These are phyloP conservation scores for Syncephalastrum contaminatum DNA, from an alignment of 371 early-diverging fungal species.

Conservation along the genomic window DNA sequence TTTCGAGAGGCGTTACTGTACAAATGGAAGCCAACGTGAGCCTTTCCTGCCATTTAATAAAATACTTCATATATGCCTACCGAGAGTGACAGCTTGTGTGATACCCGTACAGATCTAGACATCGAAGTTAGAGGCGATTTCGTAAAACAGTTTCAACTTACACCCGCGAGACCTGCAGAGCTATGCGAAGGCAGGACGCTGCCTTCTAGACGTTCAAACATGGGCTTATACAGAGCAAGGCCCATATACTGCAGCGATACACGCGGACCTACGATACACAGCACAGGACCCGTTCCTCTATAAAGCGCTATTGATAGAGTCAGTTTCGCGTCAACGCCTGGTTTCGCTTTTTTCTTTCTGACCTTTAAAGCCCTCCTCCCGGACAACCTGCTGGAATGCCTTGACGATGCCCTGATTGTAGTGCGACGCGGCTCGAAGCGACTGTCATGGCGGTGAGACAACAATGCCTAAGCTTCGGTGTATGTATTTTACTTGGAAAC, in stretches of 20 bases:
- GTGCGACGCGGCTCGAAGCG: constrained; percentile 28
- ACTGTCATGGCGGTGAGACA: constrained; percentile 6
- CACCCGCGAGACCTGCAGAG: constrained; percentile 52
- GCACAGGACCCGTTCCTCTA: constrained; percentile 47
- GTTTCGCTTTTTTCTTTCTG: background rate
- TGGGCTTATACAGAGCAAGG: constrained; percentile 50
- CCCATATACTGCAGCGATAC: constrained; percentile 52
- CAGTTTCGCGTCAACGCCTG: background rate
- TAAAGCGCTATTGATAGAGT: constrained; percentile 32
- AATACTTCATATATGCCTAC: constrained; percentile 19
- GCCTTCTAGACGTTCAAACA: constrained; percentile 50
- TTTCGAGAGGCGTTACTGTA: constrained; percentile 51
- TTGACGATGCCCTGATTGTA: constrained; percentile 36
- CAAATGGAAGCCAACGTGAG: constrained; percentile 1
- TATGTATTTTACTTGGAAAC: constrained; percentile 32
- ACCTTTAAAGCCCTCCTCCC: constrained; percentile 7
- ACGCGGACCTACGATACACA: constrained; percentile 53
- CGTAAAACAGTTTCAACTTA: constrained; percentile 15
- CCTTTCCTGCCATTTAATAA: background rate
- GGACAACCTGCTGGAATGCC: constrained; percentile 24
- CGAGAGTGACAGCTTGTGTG: constrained; percentile 50
- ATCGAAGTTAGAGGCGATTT: background rate
- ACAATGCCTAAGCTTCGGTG: background rate
- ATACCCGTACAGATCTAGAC: constrained; percentile 48
- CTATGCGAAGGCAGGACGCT: constrained; percentile 40